Conservation (phyloP, 208 protist genomes). For the Angomonas ambiguus region DNA sequence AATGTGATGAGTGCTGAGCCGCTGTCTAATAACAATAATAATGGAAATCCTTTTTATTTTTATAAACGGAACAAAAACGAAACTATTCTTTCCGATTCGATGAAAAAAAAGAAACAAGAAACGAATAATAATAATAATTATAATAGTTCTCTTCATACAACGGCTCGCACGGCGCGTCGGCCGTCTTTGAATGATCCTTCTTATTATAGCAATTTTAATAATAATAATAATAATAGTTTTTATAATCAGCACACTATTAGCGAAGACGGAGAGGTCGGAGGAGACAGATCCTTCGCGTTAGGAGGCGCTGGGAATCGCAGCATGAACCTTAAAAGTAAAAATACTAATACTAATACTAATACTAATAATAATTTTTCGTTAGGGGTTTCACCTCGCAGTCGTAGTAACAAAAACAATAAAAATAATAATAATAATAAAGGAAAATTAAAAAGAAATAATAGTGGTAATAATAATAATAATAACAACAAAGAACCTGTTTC, state of each 20-base stretch:
- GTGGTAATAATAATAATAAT: no score
- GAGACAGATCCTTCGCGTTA: not conserved
- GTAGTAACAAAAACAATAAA: not conserved
- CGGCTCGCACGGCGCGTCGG: not conserved
- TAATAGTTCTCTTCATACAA: not conserved
- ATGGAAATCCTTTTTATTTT: not conserved
- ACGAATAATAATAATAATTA: constrained; percentile 9
- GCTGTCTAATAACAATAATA: not conserved
- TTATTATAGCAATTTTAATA: constrained; percentile 1
- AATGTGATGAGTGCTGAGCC: not conserved
- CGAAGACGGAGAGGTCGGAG: not conserved
- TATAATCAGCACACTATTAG: no score
- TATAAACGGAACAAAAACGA: not conserved
- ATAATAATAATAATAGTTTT: constrained; percentile 11
- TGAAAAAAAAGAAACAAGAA: not conserved
- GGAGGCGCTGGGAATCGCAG: constrained; percentile 1
- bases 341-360: constrained; percentile 11
- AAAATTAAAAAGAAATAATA: no score
- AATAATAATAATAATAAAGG: constrained; percentile 12
- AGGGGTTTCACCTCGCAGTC: not conserved
- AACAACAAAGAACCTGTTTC: no score
- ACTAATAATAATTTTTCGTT: not conserved
- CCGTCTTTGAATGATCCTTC: not conserved
- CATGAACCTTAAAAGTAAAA: not conserved
- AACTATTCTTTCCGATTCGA: not conserved